These are phyloP conservation scores for Leishmania braziliensis DNA, from an alignment of 208 protist genomes.

Conservation along the genomic window DNA sequence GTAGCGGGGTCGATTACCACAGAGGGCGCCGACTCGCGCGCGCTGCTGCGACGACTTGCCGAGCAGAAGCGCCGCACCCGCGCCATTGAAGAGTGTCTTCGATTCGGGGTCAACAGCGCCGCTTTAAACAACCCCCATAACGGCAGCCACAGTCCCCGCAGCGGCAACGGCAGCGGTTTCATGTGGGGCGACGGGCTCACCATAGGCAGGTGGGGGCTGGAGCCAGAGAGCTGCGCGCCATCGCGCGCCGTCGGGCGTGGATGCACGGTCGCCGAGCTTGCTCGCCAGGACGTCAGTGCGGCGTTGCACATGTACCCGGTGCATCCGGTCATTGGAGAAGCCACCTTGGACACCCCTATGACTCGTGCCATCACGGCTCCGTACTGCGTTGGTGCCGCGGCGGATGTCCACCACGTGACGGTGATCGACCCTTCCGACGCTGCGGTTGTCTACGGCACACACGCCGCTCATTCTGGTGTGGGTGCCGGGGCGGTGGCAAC, in stretches of 20 bases:
- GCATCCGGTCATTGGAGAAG: neutral
- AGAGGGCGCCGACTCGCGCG: conserved; percentile 16
- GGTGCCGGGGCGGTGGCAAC: neutral
- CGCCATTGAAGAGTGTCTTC: conserved; percentile 30
- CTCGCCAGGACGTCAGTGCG: neutral
- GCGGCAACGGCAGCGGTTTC: neutral
- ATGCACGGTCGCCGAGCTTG: neutral
- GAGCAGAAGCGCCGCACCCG: conserved; percentile 27
- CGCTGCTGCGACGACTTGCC: conserved; percentile 30
- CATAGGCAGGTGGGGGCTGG: neutral
- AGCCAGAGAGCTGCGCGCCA: neutral
- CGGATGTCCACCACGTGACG: conserved; percentile 3
- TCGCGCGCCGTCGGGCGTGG: neutral
- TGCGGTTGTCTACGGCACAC: neutral
- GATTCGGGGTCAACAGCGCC: neutral
- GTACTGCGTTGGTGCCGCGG: neutral
- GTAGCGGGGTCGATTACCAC: neutral
- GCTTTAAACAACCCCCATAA: neutral
- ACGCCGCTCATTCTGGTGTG: neutral
- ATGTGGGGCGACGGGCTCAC: neutral
- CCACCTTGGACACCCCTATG: neutral
- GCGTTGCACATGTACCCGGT: neutral
- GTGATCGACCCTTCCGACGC: conserved; percentile 5
- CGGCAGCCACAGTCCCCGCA: conserved; percentile 5
- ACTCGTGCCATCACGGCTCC: neutral